Base-by-base conservation (phyloP, 805 yeast species). In the Candida vaughaniae region DNA sequence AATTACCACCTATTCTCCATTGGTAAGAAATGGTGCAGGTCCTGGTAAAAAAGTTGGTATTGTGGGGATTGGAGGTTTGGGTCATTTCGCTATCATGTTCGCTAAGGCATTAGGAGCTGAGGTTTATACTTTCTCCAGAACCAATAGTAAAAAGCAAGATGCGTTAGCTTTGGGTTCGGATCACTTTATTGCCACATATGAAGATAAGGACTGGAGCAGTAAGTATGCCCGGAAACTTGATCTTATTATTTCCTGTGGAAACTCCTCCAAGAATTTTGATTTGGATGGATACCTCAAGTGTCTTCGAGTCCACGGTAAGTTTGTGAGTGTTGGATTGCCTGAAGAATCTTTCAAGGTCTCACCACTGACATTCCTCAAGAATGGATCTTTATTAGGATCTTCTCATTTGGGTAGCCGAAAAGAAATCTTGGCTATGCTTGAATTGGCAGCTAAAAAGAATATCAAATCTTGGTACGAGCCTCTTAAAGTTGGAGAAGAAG, bases 31-130 rank as follows among this genome's bases (percentile, higher is more conserved):
- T 38, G 32, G 34, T n/a, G 42, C 23, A 19, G 44, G 41, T 17
- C 68, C 49, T 8, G 56, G 56, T n/a, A 64, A 67, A 31, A 70
- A 64, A 30, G 82, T 80, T 37, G 85, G 82, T 29, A 60, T 80
- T 38, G 69, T 75, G 39, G 85, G 85, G 36, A 69, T 81, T 39
- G 87, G 86, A 35, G 86, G 86, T 19, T 69, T 81, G 38, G 86
- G 86, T 31, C 82, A 78, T 62, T 68, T 78, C 65, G 82, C 73
- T 11, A 58, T 80, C 38, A 69, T 71, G 56, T 75, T 75, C 45
- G 80, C 85, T 25, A 65, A 65, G 44, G 85, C 85, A 4, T 54
- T 80, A 45, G 86, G 84, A 20, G 80, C 82, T 12, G 59, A 57
- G 41, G 63, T 57, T 7, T 48, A 41, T 38, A 56, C 60, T 4